Conservation (phyloP, 2,329 filamentous ascomycete genomes). For the Periconia macrospinosa region DNA sequence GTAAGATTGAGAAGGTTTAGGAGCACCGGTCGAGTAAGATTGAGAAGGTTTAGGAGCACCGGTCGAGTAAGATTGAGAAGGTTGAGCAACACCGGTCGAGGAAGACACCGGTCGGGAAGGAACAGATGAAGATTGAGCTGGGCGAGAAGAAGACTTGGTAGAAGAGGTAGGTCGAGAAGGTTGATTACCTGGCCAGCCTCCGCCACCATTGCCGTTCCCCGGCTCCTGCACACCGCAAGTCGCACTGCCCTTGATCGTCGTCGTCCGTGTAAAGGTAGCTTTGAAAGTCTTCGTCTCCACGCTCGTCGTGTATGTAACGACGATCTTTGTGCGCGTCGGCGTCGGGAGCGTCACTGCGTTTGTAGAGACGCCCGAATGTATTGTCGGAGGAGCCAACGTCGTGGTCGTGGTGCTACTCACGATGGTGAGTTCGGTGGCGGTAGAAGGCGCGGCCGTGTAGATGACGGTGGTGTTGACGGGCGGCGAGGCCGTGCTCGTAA, state of each 20-base stretch:
- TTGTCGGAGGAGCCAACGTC: conserved; percentile 39
- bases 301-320: conserved; percentile 26
- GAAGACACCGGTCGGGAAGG: no score
- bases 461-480: conserved; percentile 37
- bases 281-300: conserved; percentile 34
- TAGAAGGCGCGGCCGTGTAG: conserved; percentile 27
- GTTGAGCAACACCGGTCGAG: no score
- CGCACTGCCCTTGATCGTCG: conserved; percentile 1
- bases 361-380: conserved; percentile 38
- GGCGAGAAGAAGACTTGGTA: no score
- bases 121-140: no score
- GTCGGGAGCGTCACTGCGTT: conserved; percentile 40
- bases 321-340: conserved; percentile 34
- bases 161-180: neutral
- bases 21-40: no score
- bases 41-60: no score
- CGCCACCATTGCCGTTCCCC: no score
- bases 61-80: no score
- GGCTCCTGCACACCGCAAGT: neutral
- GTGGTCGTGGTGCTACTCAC: conserved; percentile 25
- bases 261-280: conserved; percentile 6
- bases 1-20: no score
- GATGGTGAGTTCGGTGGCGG: conserved; percentile 31
- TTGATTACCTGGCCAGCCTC: neutral
- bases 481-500: conserved; percentile 33